These are phyloP conservation scores for Kuraishia hungarica DNA, from an alignment of 805 yeast genomes.

Conservation along the genomic window DNA sequence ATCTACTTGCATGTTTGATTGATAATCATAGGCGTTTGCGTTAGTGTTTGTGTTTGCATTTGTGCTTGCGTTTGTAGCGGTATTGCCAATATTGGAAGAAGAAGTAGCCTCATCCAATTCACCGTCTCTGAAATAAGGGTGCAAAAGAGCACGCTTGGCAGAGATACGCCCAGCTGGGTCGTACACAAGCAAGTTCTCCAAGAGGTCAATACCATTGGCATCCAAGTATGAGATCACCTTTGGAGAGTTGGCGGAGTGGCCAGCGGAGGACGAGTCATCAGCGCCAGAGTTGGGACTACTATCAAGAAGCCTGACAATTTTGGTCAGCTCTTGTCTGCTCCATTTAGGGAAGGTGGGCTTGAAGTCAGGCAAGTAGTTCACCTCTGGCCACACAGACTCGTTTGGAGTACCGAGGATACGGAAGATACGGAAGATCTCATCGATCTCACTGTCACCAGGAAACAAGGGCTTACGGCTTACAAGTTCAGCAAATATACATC, in stretches of 20 bases:
- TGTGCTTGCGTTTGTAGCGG: slow-evolving; percentile 10
- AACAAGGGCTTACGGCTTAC: slow-evolving; percentile 89
- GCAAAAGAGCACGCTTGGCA: slow-evolving; percentile 86
- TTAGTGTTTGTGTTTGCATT: no score
- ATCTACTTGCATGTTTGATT: slow-evolving; percentile 26
- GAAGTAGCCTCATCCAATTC: slow-evolving; percentile 10
- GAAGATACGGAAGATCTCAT: slow-evolving; percentile 90
- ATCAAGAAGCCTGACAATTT: slow-evolving; percentile 32
- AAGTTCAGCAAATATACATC: slow-evolving; percentile 98
- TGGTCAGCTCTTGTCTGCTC: slow-evolving; percentile 63
- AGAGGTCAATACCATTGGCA: slow-evolving; percentile 72
- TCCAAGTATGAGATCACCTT: slow-evolving; percentile 56
- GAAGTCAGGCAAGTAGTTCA: slow-evolving; percentile 83
- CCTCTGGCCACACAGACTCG: slow-evolving; percentile 93
- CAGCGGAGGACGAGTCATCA: neutral
- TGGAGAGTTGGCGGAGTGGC: neutral
- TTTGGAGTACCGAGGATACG: slow-evolving; percentile 90
- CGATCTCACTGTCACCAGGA: slow-evolving; percentile 97
- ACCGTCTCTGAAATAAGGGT: slow-evolving; percentile 75
- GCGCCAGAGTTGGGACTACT: neutral
- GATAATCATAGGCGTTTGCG: slow-evolving; percentile 21
- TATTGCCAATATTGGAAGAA: neutral
- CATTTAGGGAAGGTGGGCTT: slow-evolving; percentile 91
- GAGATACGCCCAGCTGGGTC: slow-evolving; percentile 93
- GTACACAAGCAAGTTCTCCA: slow-evolving; percentile 71